Percentiles rank a stretch among this genome's conserved stretches.
Conservation (phyloP, 2,329 filamentous ascomycete genomes). For the Phyllosticta capitalensis region DNA sequence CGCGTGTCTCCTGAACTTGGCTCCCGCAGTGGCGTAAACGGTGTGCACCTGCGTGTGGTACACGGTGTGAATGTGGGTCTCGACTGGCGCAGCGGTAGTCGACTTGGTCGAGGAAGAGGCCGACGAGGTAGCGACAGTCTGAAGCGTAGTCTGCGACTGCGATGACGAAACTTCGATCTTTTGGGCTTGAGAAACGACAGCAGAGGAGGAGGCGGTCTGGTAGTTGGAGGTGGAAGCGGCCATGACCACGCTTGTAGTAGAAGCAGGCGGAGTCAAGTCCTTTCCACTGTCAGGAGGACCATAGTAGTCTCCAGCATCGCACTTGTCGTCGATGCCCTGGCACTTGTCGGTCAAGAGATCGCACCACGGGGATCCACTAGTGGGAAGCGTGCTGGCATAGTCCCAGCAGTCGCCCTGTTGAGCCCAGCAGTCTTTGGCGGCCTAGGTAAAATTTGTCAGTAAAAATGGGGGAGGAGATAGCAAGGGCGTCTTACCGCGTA, state of each 20-base stretch:
- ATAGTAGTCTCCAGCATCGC: slow-evolving; percentile 31
- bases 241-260: slow-evolving; percentile 12
- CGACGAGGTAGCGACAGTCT: neutral
- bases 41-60: neutral
- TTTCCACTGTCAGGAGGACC: slow-evolving; percentile 37
- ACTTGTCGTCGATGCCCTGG: slow-evolving; percentile 32
- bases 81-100: slow-evolving; percentile 1
- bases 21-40: neutral
- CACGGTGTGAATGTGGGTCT: slow-evolving; percentile 3
- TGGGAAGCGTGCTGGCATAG: slow-evolving; percentile 46
- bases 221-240: slow-evolving; percentile 9
- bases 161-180: neutral
- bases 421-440: slow-evolving; percentile 17
- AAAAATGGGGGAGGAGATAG: neutral
- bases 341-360: slow-evolving; percentile 56
- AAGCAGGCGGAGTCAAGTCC: slow-evolving; percentile 26
- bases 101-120: neutral
- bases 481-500: slow-evolving; percentile 38
- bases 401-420: slow-evolving; percentile 36
- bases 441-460: slow-evolving; percentile 9
- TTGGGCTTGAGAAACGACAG: neutral
- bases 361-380: slow-evolving; percentile 50
- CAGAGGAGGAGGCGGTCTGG: neutral
- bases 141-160: neutral
- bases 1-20: neutral